Conservation (phyloP, 2,329 filamentous ascomycete genomes). For the Ceratocystis diversiconidia region DNA sequence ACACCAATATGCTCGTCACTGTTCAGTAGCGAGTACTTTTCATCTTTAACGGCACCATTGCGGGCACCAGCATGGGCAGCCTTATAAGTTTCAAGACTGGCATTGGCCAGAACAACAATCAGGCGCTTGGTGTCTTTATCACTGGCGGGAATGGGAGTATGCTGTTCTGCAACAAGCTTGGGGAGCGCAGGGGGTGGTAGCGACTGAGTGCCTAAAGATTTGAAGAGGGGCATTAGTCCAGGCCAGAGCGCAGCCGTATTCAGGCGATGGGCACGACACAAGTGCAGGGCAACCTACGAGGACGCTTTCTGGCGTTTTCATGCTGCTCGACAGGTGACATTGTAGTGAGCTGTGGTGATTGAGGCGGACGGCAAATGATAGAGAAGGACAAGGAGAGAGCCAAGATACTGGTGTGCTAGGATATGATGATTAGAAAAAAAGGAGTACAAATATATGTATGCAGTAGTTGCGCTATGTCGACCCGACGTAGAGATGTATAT, state of each 20-base stretch:
- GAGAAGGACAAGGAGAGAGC: neutral
- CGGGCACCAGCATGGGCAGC: slow-evolving; percentile 59
- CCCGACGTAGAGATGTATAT: neutral
- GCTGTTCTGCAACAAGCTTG: slow-evolving; percentile 85
- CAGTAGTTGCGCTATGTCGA: neutral
- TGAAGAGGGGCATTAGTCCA: slow-evolving; percentile 19
- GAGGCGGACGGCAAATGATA: neutral
- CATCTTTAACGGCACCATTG: slow-evolving; percentile 57
- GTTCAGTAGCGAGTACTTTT: slow-evolving; percentile 95
- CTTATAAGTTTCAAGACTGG: slow-evolving; percentile 94
- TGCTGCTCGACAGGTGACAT: slow-evolving; percentile 14
- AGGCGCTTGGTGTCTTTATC: slow-evolving; percentile 86
- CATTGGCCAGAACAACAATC: slow-evolving; percentile 93
- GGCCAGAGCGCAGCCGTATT: too few relatives aligned
- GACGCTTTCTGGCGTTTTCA: slow-evolving; percentile 17
- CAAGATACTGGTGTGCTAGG: neutral
- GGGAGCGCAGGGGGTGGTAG: slow-evolving; percentile 83
- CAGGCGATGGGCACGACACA: too few relatives aligned
- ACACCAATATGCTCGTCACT: slow-evolving; percentile 98
- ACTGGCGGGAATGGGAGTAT: slow-evolving; percentile 63
- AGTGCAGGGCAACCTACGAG: slow-evolving; percentile 10
- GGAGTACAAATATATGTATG: neutral
- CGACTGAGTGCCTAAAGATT: slow-evolving; percentile 66
- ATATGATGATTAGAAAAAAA: neutral
- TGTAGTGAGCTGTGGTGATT: neutral